phyloP scores from a whole-genome alignment of 2,329 filamentous ascomycete genomes.

The Trematosphaeria pertusa region DNA sequence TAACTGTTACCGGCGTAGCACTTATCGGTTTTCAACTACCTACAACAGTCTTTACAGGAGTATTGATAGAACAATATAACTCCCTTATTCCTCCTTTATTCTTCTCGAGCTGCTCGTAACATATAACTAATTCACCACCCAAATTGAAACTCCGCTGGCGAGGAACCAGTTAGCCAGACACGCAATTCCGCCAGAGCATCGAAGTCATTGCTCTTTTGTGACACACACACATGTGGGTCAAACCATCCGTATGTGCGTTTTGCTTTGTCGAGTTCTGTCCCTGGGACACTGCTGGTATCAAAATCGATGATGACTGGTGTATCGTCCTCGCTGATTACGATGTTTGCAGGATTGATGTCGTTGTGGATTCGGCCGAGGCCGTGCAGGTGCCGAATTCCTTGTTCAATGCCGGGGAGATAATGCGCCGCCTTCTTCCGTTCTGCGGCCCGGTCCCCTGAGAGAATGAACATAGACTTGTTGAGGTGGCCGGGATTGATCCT shows the following conservation, averaged over 20 bases:
- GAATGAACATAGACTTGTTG: conserved; percentile 1
- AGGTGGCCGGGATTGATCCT: conserved; percentile 2
- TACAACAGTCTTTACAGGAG: too few species aligned
- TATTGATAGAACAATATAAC: too few species aligned
- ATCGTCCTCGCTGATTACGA: conserved; percentile 39
- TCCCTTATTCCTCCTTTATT: too few species aligned
- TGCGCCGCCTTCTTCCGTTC: conserved; percentile 1
- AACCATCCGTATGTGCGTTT: conserved; percentile 6
- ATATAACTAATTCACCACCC: too few species aligned
- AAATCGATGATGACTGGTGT: conserved; percentile 44
- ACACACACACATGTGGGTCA: not conserved
- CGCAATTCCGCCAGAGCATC: conserved; percentile 2
- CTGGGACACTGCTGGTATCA: not conserved
- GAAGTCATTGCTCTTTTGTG: conserved; percentile 4
- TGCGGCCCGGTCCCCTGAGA: not conserved
- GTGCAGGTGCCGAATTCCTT: conserved; percentile 9
- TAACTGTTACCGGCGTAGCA: too few species aligned
- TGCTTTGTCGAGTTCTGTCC: not conserved
- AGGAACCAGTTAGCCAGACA: conserved; percentile 1
- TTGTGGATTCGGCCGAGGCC: conserved; percentile 41
- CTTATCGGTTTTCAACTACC: too few species aligned
- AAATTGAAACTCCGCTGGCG: conserved; percentile 1
- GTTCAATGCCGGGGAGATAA: conserved; percentile 1
- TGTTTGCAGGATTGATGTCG: conserved; percentile 44
- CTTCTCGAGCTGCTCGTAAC: too few species aligned